These are phyloP conservation scores for Termitomyces sp. DNA, from an alignment of 768 basidiomycete genomes.

Conservation along the genomic window DNA sequence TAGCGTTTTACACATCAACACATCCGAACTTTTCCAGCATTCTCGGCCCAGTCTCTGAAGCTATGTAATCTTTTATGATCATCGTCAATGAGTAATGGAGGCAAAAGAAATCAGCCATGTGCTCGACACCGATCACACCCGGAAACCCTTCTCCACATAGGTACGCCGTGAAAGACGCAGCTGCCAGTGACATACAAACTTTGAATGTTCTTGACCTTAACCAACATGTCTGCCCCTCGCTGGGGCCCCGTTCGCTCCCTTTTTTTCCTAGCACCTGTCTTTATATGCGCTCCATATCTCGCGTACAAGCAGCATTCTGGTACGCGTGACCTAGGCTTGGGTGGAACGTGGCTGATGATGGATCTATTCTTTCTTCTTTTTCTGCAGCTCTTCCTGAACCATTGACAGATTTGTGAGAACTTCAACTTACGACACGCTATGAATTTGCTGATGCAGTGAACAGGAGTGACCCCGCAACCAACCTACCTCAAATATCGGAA, in stretches of 20 bases:
- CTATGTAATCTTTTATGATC: background rate
- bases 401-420: constrained; percentile 46
- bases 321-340: constrained; percentile 22
- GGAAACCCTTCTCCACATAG: background rate
- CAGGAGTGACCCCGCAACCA: constrained; percentile 49
- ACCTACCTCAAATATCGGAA: constrained; percentile 71
- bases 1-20: background rate
- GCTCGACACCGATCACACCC: background rate
- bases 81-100: no score
- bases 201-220: constrained; percentile 2
- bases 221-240: constrained; percentile 19
- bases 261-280: constrained; percentile 49
- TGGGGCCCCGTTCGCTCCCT: constrained; percentile 65
- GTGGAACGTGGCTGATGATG: constrained; percentile 4
- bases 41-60: background rate
- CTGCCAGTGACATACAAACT: constrained; percentile 7
- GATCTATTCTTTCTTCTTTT: constrained; percentile 1
- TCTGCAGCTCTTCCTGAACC: constrained; percentile 54
- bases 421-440: background rate
- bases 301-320: constrained; percentile 48
- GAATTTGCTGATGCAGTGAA: background rate
- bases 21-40: background rate
- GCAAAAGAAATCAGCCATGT: background rate
- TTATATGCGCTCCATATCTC: constrained; percentile 45
- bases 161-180: background rate